A percentile compares a stretch with the other conserved stretches of the same genome.
These are phyloP conservation scores for Aschersonia sp. DNA, from an alignment of 2,329 filamentous ascomycete species.

Conservation along the genomic window DNA sequence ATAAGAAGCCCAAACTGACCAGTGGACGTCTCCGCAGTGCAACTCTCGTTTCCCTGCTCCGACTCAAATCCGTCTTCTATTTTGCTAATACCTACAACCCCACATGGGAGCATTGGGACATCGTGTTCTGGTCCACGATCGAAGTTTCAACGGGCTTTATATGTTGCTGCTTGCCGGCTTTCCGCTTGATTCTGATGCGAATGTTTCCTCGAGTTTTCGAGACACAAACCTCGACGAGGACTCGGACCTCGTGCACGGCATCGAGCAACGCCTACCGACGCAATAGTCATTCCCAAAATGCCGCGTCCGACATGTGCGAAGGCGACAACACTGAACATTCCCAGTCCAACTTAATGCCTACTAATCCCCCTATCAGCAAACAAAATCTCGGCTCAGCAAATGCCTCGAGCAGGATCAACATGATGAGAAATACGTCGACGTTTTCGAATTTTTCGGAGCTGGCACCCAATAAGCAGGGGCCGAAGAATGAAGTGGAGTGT, in stretches of 20 bases:
- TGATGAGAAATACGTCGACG: too few species aligned
- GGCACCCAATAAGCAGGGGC: too few species aligned
- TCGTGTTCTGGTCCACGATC: conserved; percentile 11
- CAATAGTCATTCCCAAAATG: not conserved
- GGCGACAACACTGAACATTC: not conserved
- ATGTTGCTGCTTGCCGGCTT: conserved; percentile 11
- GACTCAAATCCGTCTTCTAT: conserved; percentile 9
- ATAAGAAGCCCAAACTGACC: not conserved
- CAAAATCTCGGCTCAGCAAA: too few species aligned
- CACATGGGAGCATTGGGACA: conserved; percentile 10
- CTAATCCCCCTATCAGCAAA: not conserved
- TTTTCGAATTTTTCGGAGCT: too few species aligned
- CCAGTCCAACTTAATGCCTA: not conserved
- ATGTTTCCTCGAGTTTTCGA: not conserved
- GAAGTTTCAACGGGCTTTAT: conserved; percentile 13
- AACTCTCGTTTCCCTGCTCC: conserved; percentile 11
- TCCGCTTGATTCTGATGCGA: conserved; percentile 10
- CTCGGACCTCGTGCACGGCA: not conserved
- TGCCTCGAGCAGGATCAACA: too few species aligned
- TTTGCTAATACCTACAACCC: conserved; percentile 11
- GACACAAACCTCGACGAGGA: not conserved
- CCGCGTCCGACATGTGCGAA: not conserved
- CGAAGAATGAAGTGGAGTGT: too few species aligned
- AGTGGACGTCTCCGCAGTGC: conserved; percentile 5
- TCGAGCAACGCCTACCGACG: conserved; percentile 1